phyloP scores from a whole-genome alignment of 805 yeast species.

The Candida arabinofermentans region DNA sequence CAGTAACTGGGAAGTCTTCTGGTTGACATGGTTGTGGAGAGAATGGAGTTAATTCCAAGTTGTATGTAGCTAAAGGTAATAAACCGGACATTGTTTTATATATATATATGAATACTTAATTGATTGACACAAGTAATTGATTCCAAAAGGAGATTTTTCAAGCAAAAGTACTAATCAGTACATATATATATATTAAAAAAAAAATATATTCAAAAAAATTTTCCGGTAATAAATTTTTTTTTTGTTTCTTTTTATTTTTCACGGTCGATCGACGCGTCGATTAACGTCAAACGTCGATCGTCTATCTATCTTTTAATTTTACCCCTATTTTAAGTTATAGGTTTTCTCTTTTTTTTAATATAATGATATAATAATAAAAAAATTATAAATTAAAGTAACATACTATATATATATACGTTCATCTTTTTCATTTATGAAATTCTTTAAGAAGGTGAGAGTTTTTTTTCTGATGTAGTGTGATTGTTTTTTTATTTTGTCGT shows the following conservation, averaged over 20 bases:
- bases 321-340: background rate
- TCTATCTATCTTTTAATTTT: no score
- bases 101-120: background rate
- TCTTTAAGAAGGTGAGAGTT: background rate
- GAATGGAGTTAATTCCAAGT: conserved; percentile 82
- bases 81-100: conserved; percentile 53
- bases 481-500: background rate
- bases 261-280: no score
- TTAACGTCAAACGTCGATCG: background rate
- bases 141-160: background rate
- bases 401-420: background rate
- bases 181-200: background rate
- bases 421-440: background rate
- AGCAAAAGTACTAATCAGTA: background rate
- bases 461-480: background rate
- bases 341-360: background rate
- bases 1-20: conserved; percentile 81
- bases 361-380: conserved; percentile 1
- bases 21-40: conserved; percentile 84
- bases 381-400: conserved; percentile 1
- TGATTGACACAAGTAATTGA: background rate
- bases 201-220: background rate
- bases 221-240: background rate
- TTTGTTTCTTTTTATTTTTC: background rate
- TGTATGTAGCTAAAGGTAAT: conserved; percentile 83